Evolutionary conservation across 306 rosid genomes (phyloP).

Genomic region (Vicia faba): DNA sequence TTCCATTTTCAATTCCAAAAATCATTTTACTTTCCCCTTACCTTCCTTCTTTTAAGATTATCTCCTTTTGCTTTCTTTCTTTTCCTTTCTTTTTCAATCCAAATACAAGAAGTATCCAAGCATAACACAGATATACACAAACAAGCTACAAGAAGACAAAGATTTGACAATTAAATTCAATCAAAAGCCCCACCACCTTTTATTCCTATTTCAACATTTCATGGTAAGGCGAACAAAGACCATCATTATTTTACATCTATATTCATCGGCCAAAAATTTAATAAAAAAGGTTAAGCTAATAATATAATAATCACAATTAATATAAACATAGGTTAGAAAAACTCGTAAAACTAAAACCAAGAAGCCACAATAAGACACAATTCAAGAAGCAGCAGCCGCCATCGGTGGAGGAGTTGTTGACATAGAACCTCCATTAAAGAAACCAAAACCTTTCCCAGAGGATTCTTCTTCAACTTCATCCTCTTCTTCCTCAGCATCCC

Average conservation of each 20-base stretch:
- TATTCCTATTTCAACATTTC: conserved; percentile 29
- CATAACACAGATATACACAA: conserved; percentile 1
- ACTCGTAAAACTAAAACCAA: conserved; percentile 37
- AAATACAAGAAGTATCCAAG: neutral
- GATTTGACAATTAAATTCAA: conserved; percentile 22
- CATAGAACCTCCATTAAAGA: conserved; percentile 54
- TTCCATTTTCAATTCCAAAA: neutral
- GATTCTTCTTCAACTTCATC: conserved; percentile 45
- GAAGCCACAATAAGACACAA: conserved; percentile 23
- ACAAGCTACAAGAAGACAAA: conserved; percentile 7
- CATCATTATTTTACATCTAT: conserved; percentile 27
- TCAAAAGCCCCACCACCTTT: conserved; percentile 32
- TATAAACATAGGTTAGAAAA: conserved; percentile 46
- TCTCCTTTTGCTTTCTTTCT: neutral
- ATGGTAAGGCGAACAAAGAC: conserved; percentile 19
- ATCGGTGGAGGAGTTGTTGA: conserved; percentile 48
- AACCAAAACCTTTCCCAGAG: conserved; percentile 36
- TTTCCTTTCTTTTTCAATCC: neutral
- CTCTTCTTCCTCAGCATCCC: conserved; percentile 85
- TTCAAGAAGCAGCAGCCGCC: conserved; percentile 69
- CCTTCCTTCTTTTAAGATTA: neutral
- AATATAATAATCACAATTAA: neutral
- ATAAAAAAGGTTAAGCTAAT: conserved; percentile 31
- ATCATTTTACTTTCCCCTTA: neutral
- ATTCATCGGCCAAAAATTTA: conserved; percentile 42